Conservation (phyloP, 2,329 filamentous ascomycete genomes). For the Ceratocystis papillata region DNA sequence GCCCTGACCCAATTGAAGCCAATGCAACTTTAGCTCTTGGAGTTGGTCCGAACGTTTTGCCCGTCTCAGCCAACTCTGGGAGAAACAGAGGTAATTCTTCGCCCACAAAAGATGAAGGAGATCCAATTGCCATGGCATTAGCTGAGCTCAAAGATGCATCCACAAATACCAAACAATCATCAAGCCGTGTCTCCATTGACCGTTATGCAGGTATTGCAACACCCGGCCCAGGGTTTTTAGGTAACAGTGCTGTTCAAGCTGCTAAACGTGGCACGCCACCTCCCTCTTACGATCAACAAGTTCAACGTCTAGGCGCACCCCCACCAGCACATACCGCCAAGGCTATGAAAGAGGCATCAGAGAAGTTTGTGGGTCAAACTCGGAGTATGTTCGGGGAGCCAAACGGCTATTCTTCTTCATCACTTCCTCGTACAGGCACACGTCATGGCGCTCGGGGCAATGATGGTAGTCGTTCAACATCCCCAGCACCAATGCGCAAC, state of each 20-base stretch:
- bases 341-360: constrained; percentile 90
- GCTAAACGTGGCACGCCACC: constrained; percentile 66
- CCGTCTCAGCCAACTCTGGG: constrained; percentile 54
- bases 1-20: constrained; percentile 80
- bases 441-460: constrained; percentile 50
- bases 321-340: constrained; percentile 84
- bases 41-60: constrained; percentile 90
- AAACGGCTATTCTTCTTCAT: constrained; percentile 20
- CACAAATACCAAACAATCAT: constrained; percentile 60
- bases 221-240: constrained; percentile 48
- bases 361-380: constrained; percentile 76
- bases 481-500: constrained; percentile 50
- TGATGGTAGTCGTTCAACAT: constrained; percentile 50
- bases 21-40: constrained; percentile 88
- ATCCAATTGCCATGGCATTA: constrained; percentile 84
- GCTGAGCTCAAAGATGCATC: constrained; percentile 81
- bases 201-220: constrained; percentile 88
- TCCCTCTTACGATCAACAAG: constrained; percentile 70
- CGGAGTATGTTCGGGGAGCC: constrained; percentile 58
- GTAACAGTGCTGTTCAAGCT: constrained; percentile 39
- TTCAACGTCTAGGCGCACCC: constrained; percentile 74
- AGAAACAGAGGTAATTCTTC: constrained; percentile 27
- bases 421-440: constrained; percentile 35
- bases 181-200: constrained; percentile 82
- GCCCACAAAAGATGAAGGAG: constrained; percentile 43